Base-by-base conservation (phyloP, 805 yeast species). In the Wickerhamiella parazyma region DNA sequence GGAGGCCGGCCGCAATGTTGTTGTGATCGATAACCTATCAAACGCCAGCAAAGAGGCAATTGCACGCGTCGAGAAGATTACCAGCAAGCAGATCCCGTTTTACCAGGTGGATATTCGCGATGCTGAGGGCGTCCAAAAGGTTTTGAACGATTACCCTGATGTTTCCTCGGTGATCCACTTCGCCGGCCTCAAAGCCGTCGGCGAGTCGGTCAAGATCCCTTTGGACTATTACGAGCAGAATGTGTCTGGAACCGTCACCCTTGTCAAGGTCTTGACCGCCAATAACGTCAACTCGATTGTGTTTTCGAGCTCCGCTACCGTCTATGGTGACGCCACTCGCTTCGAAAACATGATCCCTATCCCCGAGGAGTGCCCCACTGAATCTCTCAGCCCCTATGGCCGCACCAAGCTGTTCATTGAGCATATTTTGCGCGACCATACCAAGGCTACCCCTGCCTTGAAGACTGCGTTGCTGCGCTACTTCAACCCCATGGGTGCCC, bases 401-500 rank as follows among this genome's bases (percentile, higher is more conserved):
- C 68, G 70, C 44, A 79, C 91, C 44, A 82, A 82, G 64, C 62
- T 66, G 42, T 63, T 74, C 49, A 76, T 78, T 47, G 93, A 82
- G 61, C 66, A 70, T 44, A 70, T 79, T 44, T 61, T 76, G 48
- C 62, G 69, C 26, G 86, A 78, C 56, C 60, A 74, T 20, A 64
- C 72, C 51, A 52, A 60, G 4, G 67, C 75, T 36, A 54, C 54
- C 36, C 54, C 59, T 3, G 48, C 52, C 4, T 57, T 62, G 57
- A 52, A 53, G 24, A 64, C 62, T 11, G 89, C 86, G 4, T 68
- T 80, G 40, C 64, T 83, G 54, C 70, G 91, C 45, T 83, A 81
- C 62, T 82, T 80, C 66, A 81, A 82, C 56, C 91, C 93, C 28
- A 79, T 80, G 51, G 93, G 93, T 31, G 89, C 91, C 14, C 93